Evolutionary conservation across 2,329 filamentous ascomycete species (phyloP).

Genomic region (Onygenales sp.): DNA sequence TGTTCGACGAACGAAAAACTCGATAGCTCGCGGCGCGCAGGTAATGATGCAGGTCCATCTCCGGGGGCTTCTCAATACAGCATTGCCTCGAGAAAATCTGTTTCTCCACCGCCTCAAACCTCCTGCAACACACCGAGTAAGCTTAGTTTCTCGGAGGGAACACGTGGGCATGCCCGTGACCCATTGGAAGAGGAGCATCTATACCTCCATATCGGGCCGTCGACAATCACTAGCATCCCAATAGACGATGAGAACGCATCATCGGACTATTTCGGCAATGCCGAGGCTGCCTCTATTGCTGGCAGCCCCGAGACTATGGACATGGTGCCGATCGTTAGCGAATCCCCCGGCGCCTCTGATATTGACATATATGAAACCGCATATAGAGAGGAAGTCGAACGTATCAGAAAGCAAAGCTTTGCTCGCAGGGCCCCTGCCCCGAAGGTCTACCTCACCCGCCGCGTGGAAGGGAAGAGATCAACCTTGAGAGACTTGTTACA

Average conservation of each 20-base stretch:
- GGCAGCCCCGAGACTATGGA: not conserved
- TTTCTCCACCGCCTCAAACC: constrained; percentile 18
- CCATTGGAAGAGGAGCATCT: constrained; percentile 55
- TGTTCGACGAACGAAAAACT: not conserved
- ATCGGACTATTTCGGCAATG: not conserved
- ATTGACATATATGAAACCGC: constrained; percentile 84
- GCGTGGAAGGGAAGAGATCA: constrained; percentile 36
- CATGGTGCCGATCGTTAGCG: constrained; percentile 32
- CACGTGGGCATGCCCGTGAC: constrained; percentile 54
- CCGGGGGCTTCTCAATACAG: not conserved
- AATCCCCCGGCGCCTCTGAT: constrained; percentile 75
- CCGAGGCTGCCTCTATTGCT: not conserved
- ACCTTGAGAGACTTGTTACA: constrained; percentile 19
- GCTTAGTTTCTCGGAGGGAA: constrained; percentile 35
- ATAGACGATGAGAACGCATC: constrained; percentile 26
- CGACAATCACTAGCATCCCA: constrained; percentile 34
- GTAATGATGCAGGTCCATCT: not conserved
- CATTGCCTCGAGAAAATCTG: constrained; percentile 16
- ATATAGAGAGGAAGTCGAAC: constrained; percentile 70
- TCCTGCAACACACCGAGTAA: constrained; percentile 24
- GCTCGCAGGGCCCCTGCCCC: constrained; percentile 34
- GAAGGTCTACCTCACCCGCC: constrained; percentile 49
- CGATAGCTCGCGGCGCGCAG: not conserved
- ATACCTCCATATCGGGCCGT: constrained; percentile 67
- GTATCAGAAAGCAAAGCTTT: constrained; percentile 48